A percentile compares a stretch with the other conserved stretches of the same genome.
phyloP scores from a whole-genome alignment of 2,329 filamentous ascomycete genomes.

The Claviceps sp. region DNA sequence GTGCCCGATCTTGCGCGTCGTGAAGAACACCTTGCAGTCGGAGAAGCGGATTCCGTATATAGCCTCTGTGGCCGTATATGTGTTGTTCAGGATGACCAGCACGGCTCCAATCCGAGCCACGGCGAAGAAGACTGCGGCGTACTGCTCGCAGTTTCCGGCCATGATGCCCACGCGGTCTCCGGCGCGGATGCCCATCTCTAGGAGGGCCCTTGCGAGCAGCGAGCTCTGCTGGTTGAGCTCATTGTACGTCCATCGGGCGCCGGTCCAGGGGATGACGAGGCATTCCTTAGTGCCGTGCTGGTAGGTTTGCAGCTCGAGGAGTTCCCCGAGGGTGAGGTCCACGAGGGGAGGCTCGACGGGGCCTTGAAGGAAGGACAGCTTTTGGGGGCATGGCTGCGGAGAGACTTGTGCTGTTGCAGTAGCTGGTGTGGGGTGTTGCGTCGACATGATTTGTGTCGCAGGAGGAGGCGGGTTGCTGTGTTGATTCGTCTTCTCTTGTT shows the following conservation, averaged over 20 bases:
- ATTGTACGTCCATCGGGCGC: constrained; percentile 58
- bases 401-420: neutral
- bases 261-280: constrained; percentile 63
- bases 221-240: constrained; percentile 49
- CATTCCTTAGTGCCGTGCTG: constrained; percentile 54
- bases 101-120: constrained; percentile 53
- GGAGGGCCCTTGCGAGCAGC: constrained; percentile 49
- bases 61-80: constrained; percentile 62
- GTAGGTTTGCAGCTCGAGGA: constrained; percentile 57
- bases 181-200: constrained; percentile 51
- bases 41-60: constrained; percentile 59
- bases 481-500: no score
- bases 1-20: constrained; percentile 53
- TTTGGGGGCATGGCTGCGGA: constrained; percentile 6
- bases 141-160: constrained; percentile 71
- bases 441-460: neutral
- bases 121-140: constrained; percentile 63
- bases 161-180: constrained; percentile 64
- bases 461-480: no score
- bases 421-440: neutral
- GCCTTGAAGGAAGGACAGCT: constrained; percentile 50
- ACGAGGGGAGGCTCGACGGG: constrained; percentile 55
- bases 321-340: constrained; percentile 57
- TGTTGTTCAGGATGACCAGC: constrained; percentile 70
- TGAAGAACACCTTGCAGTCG: constrained; percentile 61